phyloP scores from a whole-genome alignment of 2,329 filamentous ascomycete species.

The Sporothrix globosa region DNA sequence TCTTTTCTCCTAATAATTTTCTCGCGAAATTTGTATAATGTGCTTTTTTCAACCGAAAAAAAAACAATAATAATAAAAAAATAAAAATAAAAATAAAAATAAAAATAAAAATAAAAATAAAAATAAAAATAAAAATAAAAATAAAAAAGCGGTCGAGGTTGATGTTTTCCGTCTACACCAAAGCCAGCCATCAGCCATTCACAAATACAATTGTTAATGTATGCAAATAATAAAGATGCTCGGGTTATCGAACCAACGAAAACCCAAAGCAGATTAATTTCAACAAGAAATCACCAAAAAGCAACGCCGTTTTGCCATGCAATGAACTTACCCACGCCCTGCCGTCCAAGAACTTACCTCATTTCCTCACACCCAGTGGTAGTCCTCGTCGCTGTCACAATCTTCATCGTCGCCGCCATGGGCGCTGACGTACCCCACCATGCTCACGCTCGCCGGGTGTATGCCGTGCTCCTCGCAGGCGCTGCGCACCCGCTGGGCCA shows the following conservation, averaged over 20 bases:
- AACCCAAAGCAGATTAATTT: background rate
- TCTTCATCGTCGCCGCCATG: background rate
- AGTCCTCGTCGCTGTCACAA: background rate
- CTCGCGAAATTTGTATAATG: too few relatives aligned
- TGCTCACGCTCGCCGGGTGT: background rate
- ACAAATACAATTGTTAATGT: background rate
- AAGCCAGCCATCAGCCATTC: too few relatives aligned
- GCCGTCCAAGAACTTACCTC: background rate
- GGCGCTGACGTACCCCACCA: background rate
- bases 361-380: background rate
- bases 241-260: background rate
- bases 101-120: too few relatives aligned
- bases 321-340: background rate
- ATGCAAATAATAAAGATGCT: background rate
- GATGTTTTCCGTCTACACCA: too few relatives aligned
- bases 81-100: too few relatives aligned
- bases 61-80: too few relatives aligned
- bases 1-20: too few relatives aligned
- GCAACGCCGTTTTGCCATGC: background rate
- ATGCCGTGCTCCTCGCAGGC: background rate
- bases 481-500: background rate
- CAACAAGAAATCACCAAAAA: background rate
- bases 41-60: too few relatives aligned
- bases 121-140: too few relatives aligned
- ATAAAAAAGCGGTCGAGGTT: too few relatives aligned